Conservation (phyloP, 441 rosid species). For the Raphanus hybrid region DNA sequence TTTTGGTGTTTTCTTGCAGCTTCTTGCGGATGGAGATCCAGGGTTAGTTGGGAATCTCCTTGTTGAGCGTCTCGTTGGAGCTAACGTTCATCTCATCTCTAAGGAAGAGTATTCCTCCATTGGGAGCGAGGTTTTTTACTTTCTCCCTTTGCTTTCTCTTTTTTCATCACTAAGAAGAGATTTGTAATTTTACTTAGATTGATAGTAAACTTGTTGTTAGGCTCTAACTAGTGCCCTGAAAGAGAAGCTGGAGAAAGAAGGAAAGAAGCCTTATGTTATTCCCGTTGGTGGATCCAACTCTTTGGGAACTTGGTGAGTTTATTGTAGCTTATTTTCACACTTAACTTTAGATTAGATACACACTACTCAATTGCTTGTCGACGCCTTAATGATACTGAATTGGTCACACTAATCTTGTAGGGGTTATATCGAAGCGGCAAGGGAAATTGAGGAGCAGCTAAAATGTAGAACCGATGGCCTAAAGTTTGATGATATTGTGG, state of each 20-base stretch:
- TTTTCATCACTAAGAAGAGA: neutral
- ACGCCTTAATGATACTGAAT: neutral
- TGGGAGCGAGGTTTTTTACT: slow-evolving; percentile 51
- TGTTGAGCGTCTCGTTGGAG: slow-evolving; percentile 88
- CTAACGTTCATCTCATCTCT: slow-evolving; percentile 83
- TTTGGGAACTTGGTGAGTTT: slow-evolving; percentile 89
- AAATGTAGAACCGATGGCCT: slow-evolving; percentile 49
- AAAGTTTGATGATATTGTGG: slow-evolving; percentile 89
- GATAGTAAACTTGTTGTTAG: slow-evolving; percentile 35
- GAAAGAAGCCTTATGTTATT: slow-evolving; percentile 87
- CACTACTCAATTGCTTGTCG: too few species aligned
- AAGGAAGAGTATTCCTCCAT: slow-evolving; percentile 85
- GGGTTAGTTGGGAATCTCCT: slow-evolving; percentile 91
- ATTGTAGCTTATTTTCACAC: too few species aligned
- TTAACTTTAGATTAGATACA: too few species aligned
- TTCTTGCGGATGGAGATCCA: slow-evolving; percentile 75
- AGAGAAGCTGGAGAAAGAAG: slow-evolving; percentile 79
- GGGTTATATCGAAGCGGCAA: slow-evolving; percentile 91
- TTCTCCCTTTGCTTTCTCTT: neutral
- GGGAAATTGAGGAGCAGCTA: slow-evolving; percentile 88
- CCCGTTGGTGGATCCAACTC: slow-evolving; percentile 98
- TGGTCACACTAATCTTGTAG: slow-evolving; percentile 42
- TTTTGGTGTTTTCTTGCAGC: slow-evolving; percentile 48
- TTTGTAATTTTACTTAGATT: neutral
- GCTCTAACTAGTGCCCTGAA: slow-evolving; percentile 70